A percentile compares a stretch with the other conserved stretches of the same genome.
phyloP scores from a whole-genome alignment of 352 stramenopile species.

The Plasmopara viticola region DNA sequence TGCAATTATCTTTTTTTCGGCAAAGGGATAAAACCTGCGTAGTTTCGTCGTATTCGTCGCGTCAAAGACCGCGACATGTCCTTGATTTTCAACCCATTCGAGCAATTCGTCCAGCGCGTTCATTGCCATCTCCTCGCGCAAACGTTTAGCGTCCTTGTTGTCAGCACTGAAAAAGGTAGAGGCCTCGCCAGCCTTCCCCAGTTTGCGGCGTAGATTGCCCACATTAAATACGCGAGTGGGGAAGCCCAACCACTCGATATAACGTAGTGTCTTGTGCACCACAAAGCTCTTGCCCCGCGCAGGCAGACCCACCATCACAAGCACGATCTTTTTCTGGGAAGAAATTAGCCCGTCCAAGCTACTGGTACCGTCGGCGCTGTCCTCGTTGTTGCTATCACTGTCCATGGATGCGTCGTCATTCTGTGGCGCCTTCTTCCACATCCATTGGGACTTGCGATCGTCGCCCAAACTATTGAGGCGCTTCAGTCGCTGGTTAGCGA shows the following conservation, averaged over 20 bases:
- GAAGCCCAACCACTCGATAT: conserved; percentile 90
- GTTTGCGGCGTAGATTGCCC: conserved; percentile 86
- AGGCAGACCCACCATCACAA: conserved; percentile 92
- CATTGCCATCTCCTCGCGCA: conserved; percentile 89
- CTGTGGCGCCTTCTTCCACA: conserved; percentile 47
- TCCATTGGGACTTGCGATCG: conserved; percentile 65
- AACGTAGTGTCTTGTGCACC: conserved; percentile 88
- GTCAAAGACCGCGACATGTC: conserved; percentile 93
- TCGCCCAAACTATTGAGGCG: conserved; percentile 59
- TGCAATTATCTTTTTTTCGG: neutral
- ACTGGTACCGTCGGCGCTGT: conserved; percentile 18
- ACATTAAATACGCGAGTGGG: conserved; percentile 94
- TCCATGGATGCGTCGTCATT: conserved; percentile 18
- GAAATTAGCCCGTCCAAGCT: conserved; percentile 50
- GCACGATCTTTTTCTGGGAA: conserved; percentile 85
- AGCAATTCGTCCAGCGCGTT: conserved; percentile 85
- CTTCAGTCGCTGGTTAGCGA: conserved; percentile 65
- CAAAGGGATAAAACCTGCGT: conserved; percentile 25
- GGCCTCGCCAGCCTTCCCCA: conserved; percentile 61
- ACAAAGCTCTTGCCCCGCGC: conserved; percentile 95
- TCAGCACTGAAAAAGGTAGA: conserved; percentile 89
- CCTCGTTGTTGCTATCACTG: conserved; percentile 19
- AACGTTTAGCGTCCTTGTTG: conserved; percentile 72
- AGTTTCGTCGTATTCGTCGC: conserved; percentile 93
- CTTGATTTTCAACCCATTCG: conserved; percentile 85